phyloP scores from a whole-genome alignment of 257 asterid genomes.

The Verbena officinalis region DNA sequence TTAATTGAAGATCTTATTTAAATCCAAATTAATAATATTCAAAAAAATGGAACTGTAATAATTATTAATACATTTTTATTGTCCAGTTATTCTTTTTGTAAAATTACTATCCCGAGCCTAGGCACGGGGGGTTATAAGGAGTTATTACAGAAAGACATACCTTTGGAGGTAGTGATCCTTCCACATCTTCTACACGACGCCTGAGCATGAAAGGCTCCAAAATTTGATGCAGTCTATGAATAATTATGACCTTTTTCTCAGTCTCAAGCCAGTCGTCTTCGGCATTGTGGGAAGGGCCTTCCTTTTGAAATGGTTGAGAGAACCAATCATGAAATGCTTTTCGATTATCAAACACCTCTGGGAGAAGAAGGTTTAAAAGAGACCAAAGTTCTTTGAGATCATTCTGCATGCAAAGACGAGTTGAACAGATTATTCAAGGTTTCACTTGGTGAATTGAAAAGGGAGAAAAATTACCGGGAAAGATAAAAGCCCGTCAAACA shows the following conservation, averaged over 20 bases:
- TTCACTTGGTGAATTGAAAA: neutral
- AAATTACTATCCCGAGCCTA: too few species aligned
- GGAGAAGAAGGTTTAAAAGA: conserved; percentile 90
- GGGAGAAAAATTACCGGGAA: neutral
- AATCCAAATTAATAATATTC: too few species aligned
- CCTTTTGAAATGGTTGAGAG: conserved; percentile 96
- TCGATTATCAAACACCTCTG: conserved; percentile 95
- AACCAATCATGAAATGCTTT: conserved; percentile 99
- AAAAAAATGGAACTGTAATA: too few species aligned
- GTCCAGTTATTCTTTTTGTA: too few species aligned
- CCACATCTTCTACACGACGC: conserved; percentile 99
- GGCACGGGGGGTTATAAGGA: too few species aligned
- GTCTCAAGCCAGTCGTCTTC: conserved; percentile 99
- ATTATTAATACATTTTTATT: conserved; percentile 4
- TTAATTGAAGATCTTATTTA: too few species aligned
- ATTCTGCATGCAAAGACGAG: conserved; percentile 62
- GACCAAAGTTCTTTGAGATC: conserved; percentile 99
- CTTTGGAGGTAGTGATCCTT: conserved; percentile 99
- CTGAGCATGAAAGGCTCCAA: conserved; percentile 99
- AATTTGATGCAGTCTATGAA: conserved; percentile 98
- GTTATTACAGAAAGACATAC: conserved; percentile 38
- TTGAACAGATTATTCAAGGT: conserved; percentile 7
- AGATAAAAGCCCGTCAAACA: neutral
- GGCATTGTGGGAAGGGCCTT: conserved; percentile 73
- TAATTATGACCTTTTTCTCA: conserved; percentile 95